Evolutionary conservation across 139 green algal species (phyloP), one percentile per base, ranked within the genome.

Genomic region (Diplosphaera chodatii): DNA sequence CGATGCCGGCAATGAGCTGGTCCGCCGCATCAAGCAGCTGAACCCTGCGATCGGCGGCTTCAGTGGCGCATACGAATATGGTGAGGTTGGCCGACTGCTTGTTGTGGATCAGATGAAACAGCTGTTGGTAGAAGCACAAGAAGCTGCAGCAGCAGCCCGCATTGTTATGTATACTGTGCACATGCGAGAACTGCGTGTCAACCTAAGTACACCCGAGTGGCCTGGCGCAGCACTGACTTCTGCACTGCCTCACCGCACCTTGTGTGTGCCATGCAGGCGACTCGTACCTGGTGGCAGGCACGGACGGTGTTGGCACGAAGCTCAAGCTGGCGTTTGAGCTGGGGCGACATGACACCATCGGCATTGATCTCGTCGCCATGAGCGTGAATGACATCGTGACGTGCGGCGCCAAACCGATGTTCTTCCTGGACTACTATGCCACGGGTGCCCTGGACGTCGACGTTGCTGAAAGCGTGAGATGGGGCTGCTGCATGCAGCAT

Each of bases 351-450:
- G 91, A 98, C 83, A 99, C 93, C 1, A 93, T 98, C 66, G 92
- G 92, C 73, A 97, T 99, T 32, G 94, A 98, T 82, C 85, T 98
- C 23, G 94, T 96, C 33, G 92, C 92, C 18, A 97, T 97, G 92
- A 92, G 82, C 69, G 94, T 99, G 5, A 99, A 99, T 69, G 94
- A 99, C 82, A 96, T 99, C 64, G 84, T 99, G 32, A 96, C 90
- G 3, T 88, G 77, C 32, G 94, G 94, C 32, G 95, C 94, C 27
- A 85, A 92, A 76, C 94, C 94, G 1, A 82, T 99, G 66, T 99
- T 99, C 83, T 99, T 99, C 86, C 82, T 99, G 15, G 94, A 99
- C 81, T 99, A 99, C 84, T 99, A 91, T 83, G 94, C 94, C 25
- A 96, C 89, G 22, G 89, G 88, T 31, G 77, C 84, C 59, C 87